Evolutionary conservation across 805 yeast species (phyloP), one percentile per base, ranked within the genome.

Genomic region (Spathaspora hagerdaliae): DNA sequence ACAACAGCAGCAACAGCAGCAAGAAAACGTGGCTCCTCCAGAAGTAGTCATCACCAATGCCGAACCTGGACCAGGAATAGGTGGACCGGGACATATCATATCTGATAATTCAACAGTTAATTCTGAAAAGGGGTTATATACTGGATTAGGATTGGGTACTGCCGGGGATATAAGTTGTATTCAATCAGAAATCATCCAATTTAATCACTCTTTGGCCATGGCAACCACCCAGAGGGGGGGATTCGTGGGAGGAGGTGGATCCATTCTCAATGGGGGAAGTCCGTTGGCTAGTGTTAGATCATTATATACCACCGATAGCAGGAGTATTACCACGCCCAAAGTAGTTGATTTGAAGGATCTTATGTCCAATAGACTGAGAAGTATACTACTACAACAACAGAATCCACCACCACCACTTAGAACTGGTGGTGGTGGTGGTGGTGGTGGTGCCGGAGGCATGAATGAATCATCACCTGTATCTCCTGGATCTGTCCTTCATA

Each of bases 131-230:
- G 41, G 48, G 15, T 27, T 42, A 9, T 44, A 44, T 14, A 44
- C 50, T 10, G 51, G 50, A 10, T 38, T 46, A 31, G 76, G 76
- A 1, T 51, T 71, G 36, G 76, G 76, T 10, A 66, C 59, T n/a
- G 65, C 68, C 10, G 63, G 64, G 34, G 76, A 71, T 47, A 71
- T 71, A 19, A 57, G 65, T 6, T 67, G 74, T 4, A 71, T 71
- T 38, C 71, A 69, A 45, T 66, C 73, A 2, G 74, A 68, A 37
- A 45, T 63, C 44, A 29, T 43, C 44, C 48, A 45, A 45, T 39
- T 35, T 19, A 46, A 41, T 34, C 48, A 45, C 37, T 34, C 26
- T 27, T 41, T 40, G 15, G 13, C 35, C 35, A 12, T 5, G n/a
- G n/a, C 26, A 9, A 3, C 11, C 37, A 19, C 10, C 37, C n/a